Conservation (phyloP, 2,329 filamentous ascomycete genomes). For the Pseudogymnoascus sp. region DNA sequence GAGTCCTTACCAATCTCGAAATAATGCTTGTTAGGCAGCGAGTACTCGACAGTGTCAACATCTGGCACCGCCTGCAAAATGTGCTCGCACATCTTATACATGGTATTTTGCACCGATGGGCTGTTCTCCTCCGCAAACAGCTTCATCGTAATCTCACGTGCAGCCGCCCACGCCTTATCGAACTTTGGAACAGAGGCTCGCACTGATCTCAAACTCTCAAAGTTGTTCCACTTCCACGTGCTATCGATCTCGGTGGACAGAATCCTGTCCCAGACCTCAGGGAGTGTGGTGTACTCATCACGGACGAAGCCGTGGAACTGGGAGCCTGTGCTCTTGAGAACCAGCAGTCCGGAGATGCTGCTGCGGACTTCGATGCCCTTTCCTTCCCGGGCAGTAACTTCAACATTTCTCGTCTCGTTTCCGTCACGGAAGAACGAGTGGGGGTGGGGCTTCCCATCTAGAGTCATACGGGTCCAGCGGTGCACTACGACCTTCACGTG, state of each 20-base stretch:
- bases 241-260: slow-evolving; percentile 88
- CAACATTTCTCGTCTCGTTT: slow-evolving; percentile 75
- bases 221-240: slow-evolving; percentile 74
- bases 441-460: slow-evolving; percentile 85
- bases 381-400: slow-evolving; percentile 58
- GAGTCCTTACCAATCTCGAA: slow-evolving; percentile 75
- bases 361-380: slow-evolving; percentile 69
- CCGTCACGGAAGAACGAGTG: slow-evolving; percentile 92
- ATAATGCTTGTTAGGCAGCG: slow-evolving; percentile 96
- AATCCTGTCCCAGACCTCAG: slow-evolving; percentile 90
- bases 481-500: slow-evolving; percentile 77
- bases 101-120: slow-evolving; percentile 89
- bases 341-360: slow-evolving; percentile 70
- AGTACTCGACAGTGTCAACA: slow-evolving; percentile 67
- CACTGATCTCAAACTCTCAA: slow-evolving; percentile 59
- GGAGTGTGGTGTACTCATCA: slow-evolving; percentile 86
- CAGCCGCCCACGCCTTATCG: slow-evolving; percentile 67
- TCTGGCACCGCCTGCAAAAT: slow-evolving; percentile 70
- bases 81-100: slow-evolving; percentile 96
- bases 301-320: slow-evolving; percentile 91
- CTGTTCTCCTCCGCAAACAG: slow-evolving; percentile 86
- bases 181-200: slow-evolving; percentile 57
- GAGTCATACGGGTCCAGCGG: slow-evolving; percentile 80
- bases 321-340: slow-evolving; percentile 93
- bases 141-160: slow-evolving; percentile 79